phyloP scores from a whole-genome alignment of 2,329 filamentous ascomycete species.

The Stylonectria norvegica region DNA sequence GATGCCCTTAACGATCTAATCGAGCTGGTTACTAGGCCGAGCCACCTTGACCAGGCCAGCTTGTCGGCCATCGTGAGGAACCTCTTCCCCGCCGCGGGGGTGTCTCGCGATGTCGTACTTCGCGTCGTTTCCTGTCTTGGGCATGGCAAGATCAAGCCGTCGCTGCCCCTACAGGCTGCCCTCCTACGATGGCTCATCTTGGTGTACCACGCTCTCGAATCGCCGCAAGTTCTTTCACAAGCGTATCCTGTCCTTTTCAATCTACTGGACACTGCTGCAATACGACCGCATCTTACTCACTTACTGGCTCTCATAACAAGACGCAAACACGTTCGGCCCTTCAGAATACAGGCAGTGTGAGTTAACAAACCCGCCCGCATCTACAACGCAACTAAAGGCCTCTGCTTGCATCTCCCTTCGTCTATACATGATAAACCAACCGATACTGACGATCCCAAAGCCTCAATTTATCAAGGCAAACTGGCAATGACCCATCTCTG shows the following conservation, averaged over 20 bases:
- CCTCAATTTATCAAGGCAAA: constrained; percentile 55
- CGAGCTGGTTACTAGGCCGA: constrained; percentile 63
- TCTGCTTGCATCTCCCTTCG: neutral
- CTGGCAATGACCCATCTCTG: constrained; percentile 69
- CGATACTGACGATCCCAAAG: constrained; percentile 37
- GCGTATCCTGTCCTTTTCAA: constrained; percentile 77
- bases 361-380: constrained; percentile 22
- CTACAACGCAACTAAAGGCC: neutral
- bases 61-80: constrained; percentile 66
- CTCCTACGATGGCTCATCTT: constrained; percentile 77
- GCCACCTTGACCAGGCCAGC: constrained; percentile 72
- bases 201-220: constrained; percentile 68
- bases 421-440: no score
- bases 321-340: constrained; percentile 78
- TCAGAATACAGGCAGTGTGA: constrained; percentile 74
- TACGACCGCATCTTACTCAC: constrained; percentile 68
- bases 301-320: constrained; percentile 75
- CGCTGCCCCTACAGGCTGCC: constrained; percentile 64
- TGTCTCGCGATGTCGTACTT: constrained; percentile 59
- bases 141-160: constrained; percentile 71
- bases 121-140: constrained; percentile 71
- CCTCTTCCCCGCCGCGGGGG: constrained; percentile 66
- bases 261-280: constrained; percentile 73
- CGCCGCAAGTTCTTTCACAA: constrained; percentile 59
- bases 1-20: constrained; percentile 61